A percentile compares a stretch with the other conserved stretches of the same genome.
phyloP scores from a whole-genome alignment of 805 yeast genomes.

The Limtongia smithiae region DNA sequence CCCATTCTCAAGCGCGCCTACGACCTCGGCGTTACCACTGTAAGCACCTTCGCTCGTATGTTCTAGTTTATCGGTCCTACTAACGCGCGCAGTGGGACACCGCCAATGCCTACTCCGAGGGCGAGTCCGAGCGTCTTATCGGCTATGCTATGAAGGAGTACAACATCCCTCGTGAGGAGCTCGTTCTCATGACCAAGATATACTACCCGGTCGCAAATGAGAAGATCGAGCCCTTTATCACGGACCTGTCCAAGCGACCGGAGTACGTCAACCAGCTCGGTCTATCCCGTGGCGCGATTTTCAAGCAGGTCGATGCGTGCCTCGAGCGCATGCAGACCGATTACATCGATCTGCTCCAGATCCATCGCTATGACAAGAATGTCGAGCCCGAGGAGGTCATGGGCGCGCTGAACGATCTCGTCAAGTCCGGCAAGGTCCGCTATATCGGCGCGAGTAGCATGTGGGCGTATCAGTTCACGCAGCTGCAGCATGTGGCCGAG shows the following conservation, averaged over 20 bases:
- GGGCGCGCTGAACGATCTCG: conserved; percentile 53
- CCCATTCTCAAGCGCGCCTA: conserved; percentile 23
- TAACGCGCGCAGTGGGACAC: conserved; percentile 40
- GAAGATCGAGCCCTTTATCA: conserved; percentile 11
- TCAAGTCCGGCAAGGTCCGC: conserved; percentile 47
- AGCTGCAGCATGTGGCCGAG: conserved; percentile 54
- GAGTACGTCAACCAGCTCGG: conserved; percentile 51
- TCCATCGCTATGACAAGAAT: conserved; percentile 51
- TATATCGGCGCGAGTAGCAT: conserved; percentile 64
- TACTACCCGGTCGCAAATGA: conserved; percentile 25
- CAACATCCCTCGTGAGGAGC: conserved; percentile 50
- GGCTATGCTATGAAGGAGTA: conserved; percentile 53
- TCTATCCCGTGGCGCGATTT: conserved; percentile 45
- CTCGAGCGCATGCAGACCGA: conserved; percentile 47
- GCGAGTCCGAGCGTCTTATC: conserved; percentile 42
- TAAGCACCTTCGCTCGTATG: background rate
- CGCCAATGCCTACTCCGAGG: conserved; percentile 46
- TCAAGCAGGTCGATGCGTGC: conserved; percentile 45
- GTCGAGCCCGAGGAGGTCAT: conserved; percentile 50
- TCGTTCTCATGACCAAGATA: conserved; percentile 52
- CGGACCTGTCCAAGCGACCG: conserved; percentile 12
- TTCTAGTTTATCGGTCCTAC: background rate
- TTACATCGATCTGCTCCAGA: conserved; percentile 53
- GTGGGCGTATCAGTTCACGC: conserved; percentile 52
- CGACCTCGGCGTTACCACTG: conserved; percentile 42